phyloP scores from a whole-genome alignment of 176 grass and related monocot species.

The Aegilops longissima region DNA sequence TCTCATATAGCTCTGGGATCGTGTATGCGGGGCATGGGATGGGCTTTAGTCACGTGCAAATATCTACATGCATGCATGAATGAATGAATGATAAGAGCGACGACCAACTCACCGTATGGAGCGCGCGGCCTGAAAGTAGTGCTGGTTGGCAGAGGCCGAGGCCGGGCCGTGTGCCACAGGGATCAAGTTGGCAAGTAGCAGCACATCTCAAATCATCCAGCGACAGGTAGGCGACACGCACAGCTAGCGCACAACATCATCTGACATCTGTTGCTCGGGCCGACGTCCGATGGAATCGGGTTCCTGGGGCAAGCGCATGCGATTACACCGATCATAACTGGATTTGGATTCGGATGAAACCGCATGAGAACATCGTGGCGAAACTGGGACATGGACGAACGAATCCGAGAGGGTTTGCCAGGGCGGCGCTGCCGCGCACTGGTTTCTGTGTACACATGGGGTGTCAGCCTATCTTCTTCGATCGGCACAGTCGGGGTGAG shows the following conservation, averaged over 20 bases:
- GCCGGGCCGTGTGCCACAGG: background rate
- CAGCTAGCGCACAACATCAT: background rate
- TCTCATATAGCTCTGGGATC: background rate
- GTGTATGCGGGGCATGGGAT: background rate
- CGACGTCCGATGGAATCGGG: background rate
- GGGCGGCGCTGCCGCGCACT: background rate
- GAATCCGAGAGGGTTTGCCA: background rate
- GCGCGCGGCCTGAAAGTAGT: background rate
- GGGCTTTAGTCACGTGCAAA: background rate
- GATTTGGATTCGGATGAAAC: background rate
- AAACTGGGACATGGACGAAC: background rate
- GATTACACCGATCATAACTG: too few relatives aligned
- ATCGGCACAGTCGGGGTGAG: background rate
- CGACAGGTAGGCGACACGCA: background rate
- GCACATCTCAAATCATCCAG: background rate
- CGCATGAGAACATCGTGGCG: background rate
- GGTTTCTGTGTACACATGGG: slow-evolving; percentile 6
- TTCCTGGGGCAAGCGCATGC: background rate
- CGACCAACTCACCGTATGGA: background rate
- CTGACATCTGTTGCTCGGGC: background rate
- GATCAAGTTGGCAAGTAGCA: background rate
- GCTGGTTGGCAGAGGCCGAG: background rate
- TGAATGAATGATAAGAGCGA: background rate
- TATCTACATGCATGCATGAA: background rate
- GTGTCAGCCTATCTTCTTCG: background rate